Percentiles rank a stretch among this genome's conserved stretches.
Evolutionary conservation across 495 filamentous ascomycete species (phyloP).

Genomic region (Xylaria nigripes): DNA sequence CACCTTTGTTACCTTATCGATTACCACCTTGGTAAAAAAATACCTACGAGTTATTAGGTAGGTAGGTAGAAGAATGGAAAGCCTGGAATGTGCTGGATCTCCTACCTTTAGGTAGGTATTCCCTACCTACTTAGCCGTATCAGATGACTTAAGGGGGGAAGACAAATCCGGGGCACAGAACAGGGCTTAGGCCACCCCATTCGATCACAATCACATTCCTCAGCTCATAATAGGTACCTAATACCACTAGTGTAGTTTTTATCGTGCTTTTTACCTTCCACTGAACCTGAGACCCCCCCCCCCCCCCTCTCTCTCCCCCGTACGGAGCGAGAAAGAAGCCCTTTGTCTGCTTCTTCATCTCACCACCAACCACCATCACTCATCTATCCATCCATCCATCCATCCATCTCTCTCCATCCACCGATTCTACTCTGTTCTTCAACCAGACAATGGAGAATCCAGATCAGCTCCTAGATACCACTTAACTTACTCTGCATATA

Average conservation of each 20-base stretch:
- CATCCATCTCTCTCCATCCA: too few relatives aligned
- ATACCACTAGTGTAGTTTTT: too few relatives aligned
- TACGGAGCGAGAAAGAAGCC: background rate
- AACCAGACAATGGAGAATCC: background rate
- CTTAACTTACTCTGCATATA: too few relatives aligned
- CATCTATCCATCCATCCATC: background rate
- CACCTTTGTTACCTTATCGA: too few relatives aligned
- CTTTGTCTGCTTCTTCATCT: background rate
- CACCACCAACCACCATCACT: background rate
- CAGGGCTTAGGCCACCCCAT: conserved; percentile 1
- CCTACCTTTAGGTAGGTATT: too few relatives aligned
- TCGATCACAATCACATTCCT: conserved; percentile 11
- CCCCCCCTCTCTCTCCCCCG: too few relatives aligned
- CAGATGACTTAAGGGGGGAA: background rate
- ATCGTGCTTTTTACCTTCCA: too few relatives aligned
- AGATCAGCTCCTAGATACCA: background rate
- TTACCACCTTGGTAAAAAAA: too few relatives aligned
- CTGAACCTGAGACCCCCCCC: too few relatives aligned
- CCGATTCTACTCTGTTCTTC: too few relatives aligned
- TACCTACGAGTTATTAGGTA: too few relatives aligned
- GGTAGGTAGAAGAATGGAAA: too few relatives aligned
- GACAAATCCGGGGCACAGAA: background rate
- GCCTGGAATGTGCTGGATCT: background rate
- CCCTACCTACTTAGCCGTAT: background rate
- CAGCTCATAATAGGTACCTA: conserved; percentile 1